Evolutionary conservation across 306 rosid genomes (phyloP), one percentile per base, ranked within the genome.

Genomic region (Oemleria cerasiformis): DNA sequence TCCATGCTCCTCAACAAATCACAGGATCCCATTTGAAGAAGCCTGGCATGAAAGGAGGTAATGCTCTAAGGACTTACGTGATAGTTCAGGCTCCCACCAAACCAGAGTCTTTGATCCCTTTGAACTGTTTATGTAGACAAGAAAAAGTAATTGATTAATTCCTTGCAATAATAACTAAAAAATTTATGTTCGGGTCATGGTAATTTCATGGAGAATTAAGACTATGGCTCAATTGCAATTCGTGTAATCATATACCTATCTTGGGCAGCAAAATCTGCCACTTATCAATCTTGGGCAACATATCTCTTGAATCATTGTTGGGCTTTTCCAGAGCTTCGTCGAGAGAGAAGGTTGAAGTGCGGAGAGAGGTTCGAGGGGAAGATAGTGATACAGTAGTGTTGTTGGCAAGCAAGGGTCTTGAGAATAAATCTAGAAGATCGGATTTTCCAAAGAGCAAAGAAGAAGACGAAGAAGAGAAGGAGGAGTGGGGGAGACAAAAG

Each of bases 201-300:
- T 9, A 44, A 65, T 6, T 25, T 12, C 70, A 65, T 65, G 55
- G 14, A 64, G 21, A 61, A 56, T 56, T 21, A 56, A 56, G 61
- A 23, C 58, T 13, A 45, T 45, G 14, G 50, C 50, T 45, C 15
- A 45, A 4, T 45, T 45, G 50, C 17, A 45, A 15, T 45, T 45
- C 14, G 14, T 13, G 50, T 10, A 45, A 45, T 45, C 50, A 45
- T 45, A 45, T 30, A 30, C 50, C 5, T 53, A 3, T n/a, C 5
- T 80, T 21, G 97, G 98, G 74, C 97, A 88, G 79, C 96, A 90
- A 68, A 93, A 87, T 50, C 92, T 78, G 14, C 97, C 98, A 63
- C 78, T 84, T 88, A 49, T 92, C 98, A 53, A 89, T 73, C 84
- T 87, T 92, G 72, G 98, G 98, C 67, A 87, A 63, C 67, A 71